Evolutionary conservation across 495 filamentous ascomycete species (phyloP).

Genomic region (Aspergillus avenaceus): DNA sequence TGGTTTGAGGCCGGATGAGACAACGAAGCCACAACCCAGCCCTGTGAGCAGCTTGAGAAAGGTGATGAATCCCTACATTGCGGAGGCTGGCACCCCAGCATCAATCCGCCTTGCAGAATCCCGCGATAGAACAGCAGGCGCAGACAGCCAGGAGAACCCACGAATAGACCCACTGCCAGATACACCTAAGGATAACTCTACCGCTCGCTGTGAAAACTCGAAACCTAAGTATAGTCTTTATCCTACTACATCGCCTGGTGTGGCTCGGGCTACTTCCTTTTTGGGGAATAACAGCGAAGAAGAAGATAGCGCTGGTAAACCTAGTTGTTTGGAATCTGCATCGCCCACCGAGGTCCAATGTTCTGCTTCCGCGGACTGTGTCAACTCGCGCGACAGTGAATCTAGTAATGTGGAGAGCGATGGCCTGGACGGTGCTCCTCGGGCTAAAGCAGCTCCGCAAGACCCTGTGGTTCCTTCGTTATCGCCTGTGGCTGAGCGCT

Average conservation of each 20-base stretch:
- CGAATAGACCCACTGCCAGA: constrained; percentile 16
- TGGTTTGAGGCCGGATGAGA: constrained; percentile 24
- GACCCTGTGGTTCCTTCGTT: constrained; percentile 15
- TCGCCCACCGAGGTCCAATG: constrained; percentile 15
- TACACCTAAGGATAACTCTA: constrained; percentile 24
- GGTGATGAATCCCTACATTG: constrained; percentile 86
- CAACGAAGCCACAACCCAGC: constrained; percentile 50
- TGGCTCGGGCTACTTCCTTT: constrained; percentile 41
- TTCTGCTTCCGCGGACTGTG: neutral
- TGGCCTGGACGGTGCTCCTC: constrained; percentile 9
- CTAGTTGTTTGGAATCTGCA: constrained; percentile 15
- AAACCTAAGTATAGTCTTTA: constrained; percentile 27
- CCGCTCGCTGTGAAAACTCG: constrained; percentile 14
- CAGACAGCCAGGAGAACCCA: constrained; percentile 12
- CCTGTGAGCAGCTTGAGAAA: constrained; percentile 84
- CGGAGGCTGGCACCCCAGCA: constrained; percentile 18
- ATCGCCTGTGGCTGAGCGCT: constrained; percentile 30
- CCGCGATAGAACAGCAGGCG: constrained; percentile 13
- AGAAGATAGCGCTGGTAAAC: constrained; percentile 28
- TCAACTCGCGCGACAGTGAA: constrained; percentile 4
- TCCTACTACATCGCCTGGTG: constrained; percentile 17
- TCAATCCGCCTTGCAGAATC: constrained; percentile 20
- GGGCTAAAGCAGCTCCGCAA: constrained; percentile 16
- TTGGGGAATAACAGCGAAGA: constrained; percentile 50
- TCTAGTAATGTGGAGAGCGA: constrained; percentile 4